These are phyloP conservation scores for Fusarium foetens DNA, from an alignment of 2,329 filamentous ascomycete genomes.

Conservation along the genomic window DNA sequence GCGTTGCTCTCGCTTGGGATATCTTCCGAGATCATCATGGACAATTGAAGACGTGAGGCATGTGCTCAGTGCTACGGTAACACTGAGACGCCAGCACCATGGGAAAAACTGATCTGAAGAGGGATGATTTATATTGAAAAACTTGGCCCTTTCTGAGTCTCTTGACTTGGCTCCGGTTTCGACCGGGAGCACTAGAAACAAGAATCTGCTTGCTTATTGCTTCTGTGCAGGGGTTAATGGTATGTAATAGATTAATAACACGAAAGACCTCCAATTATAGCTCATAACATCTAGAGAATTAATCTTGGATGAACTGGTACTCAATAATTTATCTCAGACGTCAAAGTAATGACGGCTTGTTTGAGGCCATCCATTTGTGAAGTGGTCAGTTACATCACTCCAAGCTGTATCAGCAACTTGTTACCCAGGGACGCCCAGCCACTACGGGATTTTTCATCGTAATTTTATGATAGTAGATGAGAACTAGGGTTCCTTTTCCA, in stretches of 20 bases:
- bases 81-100: background rate
- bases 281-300: background rate
- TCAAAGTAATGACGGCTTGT: background rate
- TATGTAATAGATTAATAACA: slow-evolving; percentile 8
- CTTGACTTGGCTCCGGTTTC: background rate
- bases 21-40: slow-evolving; percentile 45
- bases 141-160: background rate
- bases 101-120: background rate
- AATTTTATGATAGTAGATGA: background rate
- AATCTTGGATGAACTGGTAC: background rate
- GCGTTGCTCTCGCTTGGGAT: slow-evolving; percentile 51
- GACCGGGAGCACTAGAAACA: background rate
- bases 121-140: background rate
- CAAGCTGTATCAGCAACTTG: background rate
- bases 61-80: background rate
- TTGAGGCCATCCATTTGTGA: background rate
- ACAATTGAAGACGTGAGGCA: background rate
- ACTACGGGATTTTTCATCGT: background rate
- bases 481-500: background rate
- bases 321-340: background rate
- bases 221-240: slow-evolving; percentile 10
- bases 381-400: too few species aligned
- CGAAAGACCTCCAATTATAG: background rate
- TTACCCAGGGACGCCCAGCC: background rate
- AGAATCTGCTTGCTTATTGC: slow-evolving; percentile 14